A percentile compares a stretch with the other conserved stretches of the same genome.
Conservation (phyloP, 192 early-diverging fungal genomes). For the Thoreauomyces humboldtii region DNA sequence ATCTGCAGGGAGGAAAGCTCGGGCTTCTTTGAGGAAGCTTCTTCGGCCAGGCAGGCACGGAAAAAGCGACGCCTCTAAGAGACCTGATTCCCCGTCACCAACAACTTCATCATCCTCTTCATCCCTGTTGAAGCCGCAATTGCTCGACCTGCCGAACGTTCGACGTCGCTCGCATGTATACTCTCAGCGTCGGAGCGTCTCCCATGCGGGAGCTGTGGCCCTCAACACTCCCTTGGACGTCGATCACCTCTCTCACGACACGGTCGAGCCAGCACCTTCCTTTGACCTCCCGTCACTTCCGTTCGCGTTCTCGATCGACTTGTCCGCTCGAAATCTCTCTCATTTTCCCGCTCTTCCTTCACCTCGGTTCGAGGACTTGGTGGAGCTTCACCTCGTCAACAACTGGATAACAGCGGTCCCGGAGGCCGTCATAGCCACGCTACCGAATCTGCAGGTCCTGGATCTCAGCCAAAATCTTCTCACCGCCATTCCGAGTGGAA, state of each 20-base stretch:
- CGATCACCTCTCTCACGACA: conserved; percentile 10
- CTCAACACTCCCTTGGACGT: conserved; percentile 20
- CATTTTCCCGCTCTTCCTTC: conserved; percentile 20
- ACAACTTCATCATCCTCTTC: neutral
- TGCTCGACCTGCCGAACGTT: conserved; percentile 5
- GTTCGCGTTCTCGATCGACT: too few species aligned
- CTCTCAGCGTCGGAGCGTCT: conserved; percentile 20
- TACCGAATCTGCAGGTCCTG: conserved; percentile 33
- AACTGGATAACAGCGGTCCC: conserved; percentile 27
- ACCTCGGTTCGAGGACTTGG: conserved; percentile 2
- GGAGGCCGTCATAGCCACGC: neutral
- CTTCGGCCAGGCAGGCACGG: neutral
- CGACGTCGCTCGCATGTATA: conserved; percentile 22
- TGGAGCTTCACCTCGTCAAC: conserved; percentile 24
- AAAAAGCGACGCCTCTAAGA: neutral
- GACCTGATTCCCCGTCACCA: neutral
- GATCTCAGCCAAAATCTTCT: conserved; percentile 46
- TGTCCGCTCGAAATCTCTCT: conserved; percentile 23
- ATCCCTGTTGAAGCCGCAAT: neutral
- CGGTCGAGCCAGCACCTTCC: too few species aligned
- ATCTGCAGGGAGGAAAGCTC: neutral
- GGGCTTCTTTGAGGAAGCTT: conserved; percentile 1
- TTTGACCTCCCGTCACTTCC: too few species aligned
- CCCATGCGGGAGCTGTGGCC: conserved; percentile 9
- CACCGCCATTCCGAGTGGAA: conserved; percentile 18